Evolutionary conservation across 2,329 filamentous ascomycete genomes (phyloP).

Genomic region (Hypoxylon sp.): DNA sequence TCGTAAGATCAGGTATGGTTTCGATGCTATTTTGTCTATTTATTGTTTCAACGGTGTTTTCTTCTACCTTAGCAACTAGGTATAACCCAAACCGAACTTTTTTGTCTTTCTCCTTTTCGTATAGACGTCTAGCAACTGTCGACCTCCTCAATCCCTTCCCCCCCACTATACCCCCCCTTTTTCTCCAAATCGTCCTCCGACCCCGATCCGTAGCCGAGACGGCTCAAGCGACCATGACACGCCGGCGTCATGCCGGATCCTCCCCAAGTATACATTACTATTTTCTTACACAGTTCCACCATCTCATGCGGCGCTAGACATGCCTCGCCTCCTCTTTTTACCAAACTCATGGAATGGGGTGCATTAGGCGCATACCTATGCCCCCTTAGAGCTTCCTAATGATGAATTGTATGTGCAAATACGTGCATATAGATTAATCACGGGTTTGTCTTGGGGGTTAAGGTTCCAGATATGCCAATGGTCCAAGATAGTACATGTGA

Average conservation of each 20-base stretch:
- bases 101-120: background rate
- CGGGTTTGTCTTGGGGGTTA: conserved; percentile 18
- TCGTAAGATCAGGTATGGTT: conserved; percentile 1
- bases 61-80: no score
- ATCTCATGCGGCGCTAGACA: conserved; percentile 18
- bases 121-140: background rate
- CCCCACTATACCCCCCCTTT: background rate
- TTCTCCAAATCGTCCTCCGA: conserved; percentile 16
- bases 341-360: conserved; percentile 8
- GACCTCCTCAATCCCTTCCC: no score
- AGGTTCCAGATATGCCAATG: conserved; percentile 1
- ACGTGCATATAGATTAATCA: conserved; percentile 26
- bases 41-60: no score
- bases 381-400: background rate
- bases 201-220: conserved; percentile 20
- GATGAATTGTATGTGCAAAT: conserved; percentile 14
- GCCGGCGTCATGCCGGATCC: conserved; percentile 11
- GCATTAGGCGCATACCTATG: background rate
- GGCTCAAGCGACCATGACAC: conserved; percentile 15
- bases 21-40: background rate
- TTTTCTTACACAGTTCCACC: conserved; percentile 25
- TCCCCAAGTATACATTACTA: conserved; percentile 9
- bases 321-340: conserved; percentile 6
- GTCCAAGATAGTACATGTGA: background rate
- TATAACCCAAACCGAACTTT: no score